phyloP scores from a whole-genome alignment of 2,329 filamentous ascomycete species.

The Karstenula rhodostoma region DNA sequence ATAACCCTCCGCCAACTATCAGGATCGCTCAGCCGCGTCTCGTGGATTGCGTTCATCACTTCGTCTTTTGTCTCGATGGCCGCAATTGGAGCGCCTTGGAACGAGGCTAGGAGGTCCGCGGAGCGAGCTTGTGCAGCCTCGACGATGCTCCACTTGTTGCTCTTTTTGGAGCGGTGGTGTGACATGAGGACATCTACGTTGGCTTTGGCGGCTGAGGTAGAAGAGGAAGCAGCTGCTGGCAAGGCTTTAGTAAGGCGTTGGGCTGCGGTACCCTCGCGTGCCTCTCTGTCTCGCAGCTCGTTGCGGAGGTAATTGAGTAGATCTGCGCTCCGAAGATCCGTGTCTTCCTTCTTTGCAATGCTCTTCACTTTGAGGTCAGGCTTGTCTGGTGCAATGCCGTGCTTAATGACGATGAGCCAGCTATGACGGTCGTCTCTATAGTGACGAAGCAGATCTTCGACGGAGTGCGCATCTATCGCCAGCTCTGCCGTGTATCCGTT shows the following conservation, averaged over 20 bases:
- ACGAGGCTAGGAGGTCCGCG: conserved; percentile 72
- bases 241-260: conserved; percentile 34
- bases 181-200: conserved; percentile 87
- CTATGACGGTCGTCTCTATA: conserved; percentile 80
- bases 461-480: conserved; percentile 77
- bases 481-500: conserved; percentile 89
- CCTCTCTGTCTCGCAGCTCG: conserved; percentile 82
- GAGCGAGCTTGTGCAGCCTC: conserved; percentile 72
- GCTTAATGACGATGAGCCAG: conserved; percentile 91
- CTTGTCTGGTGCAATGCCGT: conserved; percentile 65
- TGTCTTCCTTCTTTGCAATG: conserved; percentile 76
- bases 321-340: conserved; percentile 76
- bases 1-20: conserved; percentile 86
- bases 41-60: conserved; percentile 77
- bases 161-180: conserved; percentile 87
- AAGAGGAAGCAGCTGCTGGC: conserved; percentile 21
- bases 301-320: conserved; percentile 81
- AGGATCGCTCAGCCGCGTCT: conserved; percentile 77
- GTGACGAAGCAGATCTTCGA: conserved; percentile 79
- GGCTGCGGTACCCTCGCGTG: conserved; percentile 61
- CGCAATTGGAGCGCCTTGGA: conserved; percentile 79
- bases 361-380: conserved; percentile 78
- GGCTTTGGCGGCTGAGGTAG: conserved; percentile 44
- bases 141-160: conserved; percentile 84
- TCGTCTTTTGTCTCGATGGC: conserved; percentile 89